A percentile compares a stretch with the other conserved stretches of the same genome.
Conservation (phyloP, 257 asterid species). For the Solanum peruvianum region DNA sequence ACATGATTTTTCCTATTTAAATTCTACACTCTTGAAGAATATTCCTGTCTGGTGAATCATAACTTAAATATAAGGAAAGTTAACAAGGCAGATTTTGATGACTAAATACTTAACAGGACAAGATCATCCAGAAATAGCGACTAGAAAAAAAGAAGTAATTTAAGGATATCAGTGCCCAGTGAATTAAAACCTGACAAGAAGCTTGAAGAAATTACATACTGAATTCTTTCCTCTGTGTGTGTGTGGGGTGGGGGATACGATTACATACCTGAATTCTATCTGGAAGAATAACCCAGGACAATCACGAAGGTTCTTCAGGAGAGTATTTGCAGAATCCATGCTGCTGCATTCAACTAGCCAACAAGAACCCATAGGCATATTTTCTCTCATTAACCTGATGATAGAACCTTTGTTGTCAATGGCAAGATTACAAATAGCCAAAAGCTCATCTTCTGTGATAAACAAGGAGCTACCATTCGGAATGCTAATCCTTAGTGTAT, state of each 20-base stretch:
- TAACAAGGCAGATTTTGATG: neutral
- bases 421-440: slow-evolving; percentile 46
- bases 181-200: neutral
- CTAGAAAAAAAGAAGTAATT: neutral
- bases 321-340: slow-evolving; percentile 36
- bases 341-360: slow-evolving; percentile 64
- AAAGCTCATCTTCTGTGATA: slow-evolving; percentile 48
- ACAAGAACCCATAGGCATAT: slow-evolving; percentile 24
- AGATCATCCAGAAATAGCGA: neutral
- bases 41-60: neutral
- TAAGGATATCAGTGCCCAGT: neutral
- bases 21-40: neutral
- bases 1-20: neutral
- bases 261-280: slow-evolving; percentile 45
- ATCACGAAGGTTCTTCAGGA: slow-evolving; percentile 34
- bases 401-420: slow-evolving; percentile 39
- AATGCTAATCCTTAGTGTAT: slow-evolving; percentile 32
- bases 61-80: neutral
- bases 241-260: neutral
- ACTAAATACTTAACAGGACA: neutral
- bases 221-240: neutral
- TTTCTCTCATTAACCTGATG: slow-evolving; percentile 39
- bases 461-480: slow-evolving; percentile 22
- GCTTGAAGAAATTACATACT: neutral
- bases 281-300: slow-evolving; percentile 57